Conservation (phyloP, 305 asterid species). For the Nicotiana rustica region DNA sequence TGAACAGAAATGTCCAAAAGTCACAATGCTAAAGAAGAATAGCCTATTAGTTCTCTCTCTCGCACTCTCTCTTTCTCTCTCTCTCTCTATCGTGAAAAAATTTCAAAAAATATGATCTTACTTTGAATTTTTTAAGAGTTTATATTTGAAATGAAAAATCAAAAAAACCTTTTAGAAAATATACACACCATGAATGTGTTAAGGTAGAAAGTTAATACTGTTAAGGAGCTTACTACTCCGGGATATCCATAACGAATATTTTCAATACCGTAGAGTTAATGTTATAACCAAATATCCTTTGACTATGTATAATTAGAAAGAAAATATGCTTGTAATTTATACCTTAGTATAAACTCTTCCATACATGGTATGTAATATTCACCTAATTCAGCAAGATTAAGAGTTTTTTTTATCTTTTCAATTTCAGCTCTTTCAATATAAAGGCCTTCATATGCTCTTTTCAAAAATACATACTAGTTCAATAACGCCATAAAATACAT, state of each 20-base stretch:
- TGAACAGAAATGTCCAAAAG: background rate
- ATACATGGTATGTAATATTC: background rate
- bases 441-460: background rate
- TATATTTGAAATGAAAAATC: background rate
- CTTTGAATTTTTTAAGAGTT: background rate
- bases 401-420: background rate
- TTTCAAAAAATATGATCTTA: no score
- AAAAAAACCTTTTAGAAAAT: background rate
- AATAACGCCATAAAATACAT: background rate
- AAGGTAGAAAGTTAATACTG: background rate
- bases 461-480: background rate
- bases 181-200: background rate
- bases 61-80: background rate
- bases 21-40: conserved; percentile 19
- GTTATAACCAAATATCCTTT: background rate
- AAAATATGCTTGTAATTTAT: background rate
- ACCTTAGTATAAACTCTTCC: background rate
- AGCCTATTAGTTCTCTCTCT: background rate
- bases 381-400: background rate
- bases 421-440: background rate
- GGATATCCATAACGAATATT: background rate
- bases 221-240: background rate
- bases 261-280: background rate
- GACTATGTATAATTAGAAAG: background rate
- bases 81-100: background rate